Base-by-base conservation (phyloP, 495 filamentous ascomycete genomes). In the Articulospora tetracladia region DNA sequence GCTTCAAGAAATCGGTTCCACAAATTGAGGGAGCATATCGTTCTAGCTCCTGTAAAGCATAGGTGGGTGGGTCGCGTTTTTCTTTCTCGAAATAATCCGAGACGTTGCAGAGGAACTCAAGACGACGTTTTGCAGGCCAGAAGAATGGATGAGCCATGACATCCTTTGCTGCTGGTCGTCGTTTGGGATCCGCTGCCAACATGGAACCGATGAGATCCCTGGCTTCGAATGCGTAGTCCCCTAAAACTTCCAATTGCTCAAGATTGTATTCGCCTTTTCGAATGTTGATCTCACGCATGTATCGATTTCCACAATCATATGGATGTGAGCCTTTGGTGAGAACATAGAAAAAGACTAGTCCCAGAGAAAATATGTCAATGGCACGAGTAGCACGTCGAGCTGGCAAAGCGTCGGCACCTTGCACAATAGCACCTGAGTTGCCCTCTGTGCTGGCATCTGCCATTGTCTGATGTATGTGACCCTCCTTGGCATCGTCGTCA, bases 71-170 rank as follows among this genome's bases (percentile, higher is more conserved):
- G 41, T 96, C 91, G 30, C 89, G 84, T 2, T 85, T 83, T 70
- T 97, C 93, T 57, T 90, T 88, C 68, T 98, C 94, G 66, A 96
- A 97, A 68, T 94, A 91, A 67, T 98, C 94, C 0, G 91, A 95
- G 26, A 94, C 89, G 57, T 97, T 91, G 66, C 92, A 93, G 19
- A 98, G 83, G 74, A 98, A 98, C 27, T 81, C 83, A 24, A 98
- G 85, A 17, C 92, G 85, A 65, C 95, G 93, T 65, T 93, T 92
- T 0, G 88, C 70, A 1, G 83, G 74, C 94, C 94, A 98, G 81
- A 98, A 98, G 78, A 97, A 98, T 0, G 94, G 94, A 68, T 98
- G 94, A 26, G 87, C 83, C 74, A 96, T 82, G 60, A 98, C 89
- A 52, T 89, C 75, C 53, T 74, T 76, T 25, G 94, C 84, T 58